Conservation (phyloP, 495 filamentous ascomycete genomes). For the Extremus antarcticus region DNA sequence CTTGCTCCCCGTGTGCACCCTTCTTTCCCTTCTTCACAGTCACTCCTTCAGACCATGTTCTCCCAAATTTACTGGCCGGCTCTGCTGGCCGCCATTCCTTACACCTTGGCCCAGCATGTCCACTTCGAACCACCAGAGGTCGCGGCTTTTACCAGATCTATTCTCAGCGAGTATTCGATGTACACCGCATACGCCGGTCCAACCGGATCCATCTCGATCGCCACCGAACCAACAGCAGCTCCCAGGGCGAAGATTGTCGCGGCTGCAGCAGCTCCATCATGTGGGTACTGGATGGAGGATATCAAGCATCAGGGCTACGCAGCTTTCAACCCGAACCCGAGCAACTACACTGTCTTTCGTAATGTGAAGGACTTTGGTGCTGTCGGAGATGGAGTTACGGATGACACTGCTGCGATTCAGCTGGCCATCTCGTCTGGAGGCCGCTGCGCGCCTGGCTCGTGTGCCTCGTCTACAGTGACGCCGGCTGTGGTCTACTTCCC, state of each 20-base stretch:
- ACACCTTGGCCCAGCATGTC: constrained; percentile 8
- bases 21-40: neutral
- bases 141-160: constrained; percentile 1
- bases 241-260: neutral
- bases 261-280: neutral
- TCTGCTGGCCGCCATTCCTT: constrained; percentile 8
- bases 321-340: constrained; percentile 24
- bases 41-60: constrained; percentile 1
- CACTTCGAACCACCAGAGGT: constrained; percentile 1
- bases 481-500: constrained; percentile 51
- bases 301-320: constrained; percentile 30
- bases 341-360: constrained; percentile 43
- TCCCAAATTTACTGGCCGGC: neutral
- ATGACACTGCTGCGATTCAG: constrained; percentile 44
- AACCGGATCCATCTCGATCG: neutral
- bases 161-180: constrained; percentile 1
- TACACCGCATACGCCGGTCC: neutral
- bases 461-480: constrained; percentile 34
- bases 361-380: constrained; percentile 46
- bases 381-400: constrained; percentile 38
- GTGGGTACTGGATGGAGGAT: constrained; percentile 25
- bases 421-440: constrained; percentile 27
- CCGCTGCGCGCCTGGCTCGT: constrained; percentile 25
- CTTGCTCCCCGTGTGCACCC: neutral
- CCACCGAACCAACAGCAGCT: neutral